Evolutionary conservation across 306 rosid species (phyloP), one percentile per base, ranked within the genome.

Genomic region (Astragalus glycyphyllos): DNA sequence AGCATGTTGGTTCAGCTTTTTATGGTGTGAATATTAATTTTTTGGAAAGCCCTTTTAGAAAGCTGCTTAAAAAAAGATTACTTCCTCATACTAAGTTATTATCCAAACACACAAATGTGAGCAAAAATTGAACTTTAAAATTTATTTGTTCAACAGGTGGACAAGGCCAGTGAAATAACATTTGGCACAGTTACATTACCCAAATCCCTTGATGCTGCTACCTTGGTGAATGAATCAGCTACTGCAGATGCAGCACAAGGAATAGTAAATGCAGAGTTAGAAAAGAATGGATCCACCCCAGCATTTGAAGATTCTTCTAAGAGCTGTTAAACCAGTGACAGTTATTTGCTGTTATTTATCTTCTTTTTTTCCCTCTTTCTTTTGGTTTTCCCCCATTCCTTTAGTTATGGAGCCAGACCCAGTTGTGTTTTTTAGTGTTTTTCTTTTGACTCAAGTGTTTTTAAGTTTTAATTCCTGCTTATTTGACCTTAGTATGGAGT

Each of bases 271-370:
- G 65, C 38, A 10, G 77, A 76, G 37, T 42, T 69, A 49, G 77
- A 59, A 53, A 79, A 49, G 69, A 59, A 68, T 14, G 83, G 75
- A 69, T 65, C 65, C 26, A 66, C 55, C 15, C 5, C 69, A 65
- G 49, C 69, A 65, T 74, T 38, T 65, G 86, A 74, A 71, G 67
- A 71, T 71, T 75, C 84, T 60, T 54, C 81, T 0, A 59, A 67
- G 60, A 76, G 61, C 58, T 50, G 72, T 73, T 71, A 53, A 65
- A 76, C 49, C 56, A 46, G 46, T 67, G 16, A 17, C 10, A 48
- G 49, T 41, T 0, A 10, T 58, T 69, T 45, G 64, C 58, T 61
- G 47, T 38, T 59, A 75, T 71, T 70, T 46, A 3, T 54, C 13
- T 63, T 44, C 4, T 44, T 23, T 38, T 37, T 15, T 26, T 17